Evolutionary conservation across 1,284 basidiomycete genomes (phyloP).

Genomic region (Heterobasidion irregulare): DNA sequence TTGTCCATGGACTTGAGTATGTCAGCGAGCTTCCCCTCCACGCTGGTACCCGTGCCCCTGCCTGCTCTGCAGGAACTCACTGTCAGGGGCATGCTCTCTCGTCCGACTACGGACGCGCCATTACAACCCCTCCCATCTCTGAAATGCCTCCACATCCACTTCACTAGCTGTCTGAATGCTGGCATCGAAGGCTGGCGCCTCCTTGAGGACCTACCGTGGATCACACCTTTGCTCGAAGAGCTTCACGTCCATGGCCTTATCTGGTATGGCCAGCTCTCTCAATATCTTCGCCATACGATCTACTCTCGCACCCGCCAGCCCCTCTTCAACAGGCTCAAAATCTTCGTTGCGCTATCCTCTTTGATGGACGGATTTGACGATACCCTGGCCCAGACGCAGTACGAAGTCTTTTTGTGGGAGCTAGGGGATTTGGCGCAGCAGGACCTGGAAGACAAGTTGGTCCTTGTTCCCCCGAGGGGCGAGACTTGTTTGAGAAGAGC

Average conservation of each 20-base stretch:
- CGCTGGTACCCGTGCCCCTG: constrained; percentile 1
- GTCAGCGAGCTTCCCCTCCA: not conserved
- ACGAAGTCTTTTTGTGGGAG: not conserved
- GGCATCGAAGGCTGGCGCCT: not conserved
- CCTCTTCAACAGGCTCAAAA: not conserved
- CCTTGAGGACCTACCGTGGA: constrained; percentile 1
- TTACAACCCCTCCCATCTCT: not conserved
- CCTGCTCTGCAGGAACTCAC: constrained; percentile 1
- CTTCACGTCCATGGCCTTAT: not conserved
- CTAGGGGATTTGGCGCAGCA: not conserved
- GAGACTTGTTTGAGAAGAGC: not conserved
- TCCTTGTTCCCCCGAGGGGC: not conserved
- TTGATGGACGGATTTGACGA: not conserved
- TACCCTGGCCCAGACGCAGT: not conserved
- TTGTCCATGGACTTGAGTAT: not conserved
- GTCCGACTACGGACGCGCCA: not conserved
- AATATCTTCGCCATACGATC: not conserved
- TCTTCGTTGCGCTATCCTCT: not conserved
- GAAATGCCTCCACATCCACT: not conserved
- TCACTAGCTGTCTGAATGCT: not conserved
- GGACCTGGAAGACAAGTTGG: not conserved
- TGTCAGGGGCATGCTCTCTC: not conserved
- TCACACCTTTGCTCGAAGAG: not conserved
- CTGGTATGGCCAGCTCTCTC: not conserved
- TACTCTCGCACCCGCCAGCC: not conserved